phyloP scores from a whole-genome alignment of 768 basidiomycete genomes.

The Tubosaeta sp. region DNA sequence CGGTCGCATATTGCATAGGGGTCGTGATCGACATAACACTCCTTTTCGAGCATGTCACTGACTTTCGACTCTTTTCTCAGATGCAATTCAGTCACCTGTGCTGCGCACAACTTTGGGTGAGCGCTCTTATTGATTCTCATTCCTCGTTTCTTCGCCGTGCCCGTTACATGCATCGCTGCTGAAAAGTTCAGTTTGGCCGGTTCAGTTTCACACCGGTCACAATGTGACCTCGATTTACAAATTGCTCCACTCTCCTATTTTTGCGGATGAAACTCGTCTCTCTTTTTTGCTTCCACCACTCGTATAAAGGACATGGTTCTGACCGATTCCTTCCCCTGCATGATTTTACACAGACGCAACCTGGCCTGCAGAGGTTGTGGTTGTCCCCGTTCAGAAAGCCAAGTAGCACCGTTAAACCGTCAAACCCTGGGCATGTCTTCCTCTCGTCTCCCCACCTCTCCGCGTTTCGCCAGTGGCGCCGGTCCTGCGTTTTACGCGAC shows the following conservation, averaged over 20 bases:
- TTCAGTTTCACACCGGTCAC: conserved; percentile 17
- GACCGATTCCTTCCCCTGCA: conserved; percentile 46
- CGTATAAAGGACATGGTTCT: conserved; percentile 33
- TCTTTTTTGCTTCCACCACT: conserved; percentile 16
- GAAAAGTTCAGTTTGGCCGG: background rate
- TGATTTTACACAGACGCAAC: conserved; percentile 64
- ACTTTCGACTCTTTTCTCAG: conserved; percentile 31
- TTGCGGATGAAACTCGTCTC: conserved; percentile 1
- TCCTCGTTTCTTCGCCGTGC: conserved; percentile 1
- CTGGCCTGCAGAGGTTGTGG: conserved; percentile 75
- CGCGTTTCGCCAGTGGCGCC: conserved; percentile 19
- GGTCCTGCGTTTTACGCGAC: conserved; percentile 14
- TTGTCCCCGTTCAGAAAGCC: conserved; percentile 45
- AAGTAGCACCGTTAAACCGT: conserved; percentile 29
- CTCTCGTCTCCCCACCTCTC: conserved; percentile 22
- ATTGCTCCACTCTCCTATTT: conserved; percentile 28
- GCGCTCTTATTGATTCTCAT: conserved; percentile 29
- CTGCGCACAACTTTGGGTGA: conserved; percentile 84
- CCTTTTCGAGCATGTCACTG: conserved; percentile 8
- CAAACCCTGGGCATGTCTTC: conserved; percentile 25
- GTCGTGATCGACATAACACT: conserved; percentile 12
- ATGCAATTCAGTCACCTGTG: conserved; percentile 65
- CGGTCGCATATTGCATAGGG: conserved; percentile 9
- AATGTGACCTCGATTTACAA: conserved; percentile 20
- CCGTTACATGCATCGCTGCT: conserved; percentile 2